Conservation (phyloP, 192 early-diverging fungal genomes). For the Spizellomyces punctatus region DNA sequence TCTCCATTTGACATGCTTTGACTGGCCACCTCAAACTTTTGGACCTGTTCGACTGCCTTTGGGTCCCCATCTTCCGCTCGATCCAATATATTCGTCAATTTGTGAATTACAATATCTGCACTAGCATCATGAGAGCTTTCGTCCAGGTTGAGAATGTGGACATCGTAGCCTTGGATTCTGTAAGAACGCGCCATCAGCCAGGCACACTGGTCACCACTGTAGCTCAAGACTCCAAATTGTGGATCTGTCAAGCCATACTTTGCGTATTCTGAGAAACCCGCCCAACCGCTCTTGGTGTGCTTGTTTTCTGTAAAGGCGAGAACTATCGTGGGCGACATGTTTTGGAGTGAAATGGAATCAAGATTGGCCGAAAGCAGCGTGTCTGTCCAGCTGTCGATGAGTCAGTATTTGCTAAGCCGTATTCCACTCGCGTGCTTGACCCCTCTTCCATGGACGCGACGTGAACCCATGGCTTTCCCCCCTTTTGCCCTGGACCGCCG, state of each 20-base stretch:
- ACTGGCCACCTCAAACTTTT: background rate
- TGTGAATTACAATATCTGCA: conserved; percentile 6
- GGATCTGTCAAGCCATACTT: background rate
- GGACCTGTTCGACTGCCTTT: background rate
- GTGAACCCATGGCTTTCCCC: too few relatives aligned
- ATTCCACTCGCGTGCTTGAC: too few relatives aligned
- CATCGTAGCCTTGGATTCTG: background rate
- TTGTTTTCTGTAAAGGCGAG: conserved; percentile 2
- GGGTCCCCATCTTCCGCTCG: background rate
- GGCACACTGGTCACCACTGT: too few relatives aligned
- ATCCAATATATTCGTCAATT: conserved; percentile 3
- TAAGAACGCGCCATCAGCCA: background rate
- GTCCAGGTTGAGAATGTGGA: background rate
- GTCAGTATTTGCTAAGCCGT: too few relatives aligned
- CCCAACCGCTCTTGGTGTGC: background rate
- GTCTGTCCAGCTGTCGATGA: too few relatives aligned
- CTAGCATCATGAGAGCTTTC: background rate
- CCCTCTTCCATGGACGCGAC: too few relatives aligned
- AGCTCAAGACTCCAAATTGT: background rate
- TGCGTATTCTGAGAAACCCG: conserved; percentile 3
- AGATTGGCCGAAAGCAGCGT: too few relatives aligned
- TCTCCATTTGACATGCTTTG: background rate
- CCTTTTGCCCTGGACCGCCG: too few relatives aligned
- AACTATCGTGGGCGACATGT: background rate
- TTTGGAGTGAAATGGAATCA: too few relatives aligned